Evolutionary conservation across 2,329 filamentous ascomycete species (phyloP).

Genomic region (Colletotrichum paranaense): DNA sequence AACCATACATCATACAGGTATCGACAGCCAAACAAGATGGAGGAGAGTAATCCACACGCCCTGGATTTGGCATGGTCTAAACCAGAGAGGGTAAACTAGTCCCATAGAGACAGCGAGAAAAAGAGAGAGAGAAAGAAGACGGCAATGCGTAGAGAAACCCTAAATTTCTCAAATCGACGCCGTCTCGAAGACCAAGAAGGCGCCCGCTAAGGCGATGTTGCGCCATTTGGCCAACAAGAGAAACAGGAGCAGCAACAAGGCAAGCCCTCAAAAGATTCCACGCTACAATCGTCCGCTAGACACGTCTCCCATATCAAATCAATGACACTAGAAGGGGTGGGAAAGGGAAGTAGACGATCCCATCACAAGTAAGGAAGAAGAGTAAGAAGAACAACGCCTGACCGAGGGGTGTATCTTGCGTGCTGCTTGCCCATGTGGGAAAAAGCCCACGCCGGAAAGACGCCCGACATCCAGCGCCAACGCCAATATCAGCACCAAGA

Average conservation of each 20-base stretch:
- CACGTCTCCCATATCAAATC: conserved; percentile 3
- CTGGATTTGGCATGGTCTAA: background rate
- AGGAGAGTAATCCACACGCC: background rate
- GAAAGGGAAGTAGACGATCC: background rate
- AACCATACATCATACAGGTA: background rate
- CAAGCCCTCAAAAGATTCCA: background rate
- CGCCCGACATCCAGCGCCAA: conserved; percentile 9
- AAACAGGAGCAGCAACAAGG: background rate
- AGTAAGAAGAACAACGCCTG: background rate
- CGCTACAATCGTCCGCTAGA: conserved; percentile 22
- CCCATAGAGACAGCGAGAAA: background rate
- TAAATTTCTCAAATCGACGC: background rate
- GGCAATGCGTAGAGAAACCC: background rate
- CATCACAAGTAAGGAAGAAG: background rate
- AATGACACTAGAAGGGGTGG: background rate
- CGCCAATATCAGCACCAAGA: conserved; percentile 10
- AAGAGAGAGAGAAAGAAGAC: background rate
- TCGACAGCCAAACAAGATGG: background rate
- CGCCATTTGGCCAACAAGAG: conserved; percentile 10
- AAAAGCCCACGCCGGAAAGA: background rate
- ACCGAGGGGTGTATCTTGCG: background rate
- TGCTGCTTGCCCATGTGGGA: background rate
- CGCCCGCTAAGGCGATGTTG: conserved; percentile 2
- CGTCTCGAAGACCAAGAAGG: conserved; percentile 6
- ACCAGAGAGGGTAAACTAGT: background rate